These are phyloP conservation scores for Plasmodium cynomolgi DNA, from an alignment of 169 alveolate species.

Conservation along the genomic window DNA sequence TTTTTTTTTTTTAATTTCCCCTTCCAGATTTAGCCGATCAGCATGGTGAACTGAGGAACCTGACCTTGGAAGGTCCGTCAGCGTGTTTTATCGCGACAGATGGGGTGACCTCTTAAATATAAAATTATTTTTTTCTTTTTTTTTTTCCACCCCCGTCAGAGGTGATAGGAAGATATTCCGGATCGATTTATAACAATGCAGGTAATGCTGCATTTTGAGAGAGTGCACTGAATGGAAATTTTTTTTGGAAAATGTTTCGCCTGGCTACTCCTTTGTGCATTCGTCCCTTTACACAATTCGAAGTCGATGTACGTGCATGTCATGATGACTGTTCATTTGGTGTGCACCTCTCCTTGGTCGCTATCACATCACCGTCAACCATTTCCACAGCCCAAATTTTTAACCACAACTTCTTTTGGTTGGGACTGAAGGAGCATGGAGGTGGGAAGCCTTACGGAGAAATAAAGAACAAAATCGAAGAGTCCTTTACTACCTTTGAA, in stretches of 20 bases:
- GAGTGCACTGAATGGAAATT: background rate
- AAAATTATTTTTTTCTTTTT: background rate
- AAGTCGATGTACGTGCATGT: background rate
- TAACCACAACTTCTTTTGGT: slow-evolving; percentile 82
- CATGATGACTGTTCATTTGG: background rate
- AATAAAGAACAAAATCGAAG: slow-evolving; percentile 85
- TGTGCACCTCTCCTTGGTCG: background rate
- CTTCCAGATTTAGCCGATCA: slow-evolving; percentile 29
- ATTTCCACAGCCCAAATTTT: slow-evolving; percentile 75
- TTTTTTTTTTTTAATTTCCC: background rate
- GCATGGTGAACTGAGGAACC: slow-evolving; percentile 17
- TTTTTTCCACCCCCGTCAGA: background rate
- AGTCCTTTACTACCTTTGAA: slow-evolving; percentile 88
- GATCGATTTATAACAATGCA: slow-evolving; percentile 62
- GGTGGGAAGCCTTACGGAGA: slow-evolving; percentile 91
- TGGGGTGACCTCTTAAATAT: background rate
- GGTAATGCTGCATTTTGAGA: slow-evolving; percentile 3
- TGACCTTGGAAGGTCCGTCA: slow-evolving; percentile 31
- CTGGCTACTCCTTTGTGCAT: background rate
- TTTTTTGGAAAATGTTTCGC: background rate
- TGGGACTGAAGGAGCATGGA: slow-evolving; percentile 90
- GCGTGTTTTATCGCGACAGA: background rate
- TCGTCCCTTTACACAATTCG: background rate
- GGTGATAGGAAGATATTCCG: slow-evolving; percentile 22
- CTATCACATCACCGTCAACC: background rate